phyloP scores from a whole-genome alignment of 2,329 filamentous ascomycete genomes.

The Colletotrichum sp. region DNA sequence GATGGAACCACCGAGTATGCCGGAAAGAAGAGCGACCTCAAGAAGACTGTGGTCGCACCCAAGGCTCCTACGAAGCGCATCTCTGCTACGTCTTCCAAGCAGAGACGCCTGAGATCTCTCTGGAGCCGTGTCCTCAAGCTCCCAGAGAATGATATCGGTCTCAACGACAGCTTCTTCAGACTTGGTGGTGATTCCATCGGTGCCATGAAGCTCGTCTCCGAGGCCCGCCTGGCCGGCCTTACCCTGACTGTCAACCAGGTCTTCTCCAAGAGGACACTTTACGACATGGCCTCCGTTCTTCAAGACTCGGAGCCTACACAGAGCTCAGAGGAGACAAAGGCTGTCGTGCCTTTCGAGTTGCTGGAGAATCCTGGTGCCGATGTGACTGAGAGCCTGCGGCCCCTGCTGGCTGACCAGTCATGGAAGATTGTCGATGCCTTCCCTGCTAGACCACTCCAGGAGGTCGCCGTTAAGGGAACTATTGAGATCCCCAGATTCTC shows the following conservation, averaged over 20 bases:
- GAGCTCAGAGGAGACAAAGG: constrained; percentile 8
- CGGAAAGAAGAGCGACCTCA: constrained; percentile 23
- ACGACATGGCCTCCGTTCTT: constrained; percentile 58
- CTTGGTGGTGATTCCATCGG: constrained; percentile 65
- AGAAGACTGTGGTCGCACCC: constrained; percentile 5
- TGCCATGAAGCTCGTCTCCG: constrained; percentile 66
- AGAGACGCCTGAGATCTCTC: constrained; percentile 47
- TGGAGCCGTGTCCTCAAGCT: constrained; percentile 54
- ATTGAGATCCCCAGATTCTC: constrained; percentile 64
- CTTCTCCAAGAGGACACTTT: constrained; percentile 52
- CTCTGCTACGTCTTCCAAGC: constrained; percentile 44
- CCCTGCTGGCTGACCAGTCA: constrained; percentile 53
- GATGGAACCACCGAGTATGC: constrained; percentile 34
- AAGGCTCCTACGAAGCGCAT: constrained; percentile 32
- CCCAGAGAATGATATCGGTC: constrained; percentile 49
- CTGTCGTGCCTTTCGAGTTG: constrained; percentile 55
- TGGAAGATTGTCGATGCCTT: constrained; percentile 61
- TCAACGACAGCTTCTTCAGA: constrained; percentile 65
- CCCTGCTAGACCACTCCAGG: constrained; percentile 63
- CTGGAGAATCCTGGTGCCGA: constrained; percentile 51
- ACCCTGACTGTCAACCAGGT: constrained; percentile 60
- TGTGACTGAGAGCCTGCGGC: constrained; percentile 42
- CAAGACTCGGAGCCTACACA: constrained; percentile 36
- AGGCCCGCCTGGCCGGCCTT: constrained; percentile 52
- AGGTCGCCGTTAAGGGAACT: constrained; percentile 63